Evolutionary conservation across 257 asterid species (phyloP), one percentile per base, ranked within the genome.

Genomic region (Agastache rugosa): DNA sequence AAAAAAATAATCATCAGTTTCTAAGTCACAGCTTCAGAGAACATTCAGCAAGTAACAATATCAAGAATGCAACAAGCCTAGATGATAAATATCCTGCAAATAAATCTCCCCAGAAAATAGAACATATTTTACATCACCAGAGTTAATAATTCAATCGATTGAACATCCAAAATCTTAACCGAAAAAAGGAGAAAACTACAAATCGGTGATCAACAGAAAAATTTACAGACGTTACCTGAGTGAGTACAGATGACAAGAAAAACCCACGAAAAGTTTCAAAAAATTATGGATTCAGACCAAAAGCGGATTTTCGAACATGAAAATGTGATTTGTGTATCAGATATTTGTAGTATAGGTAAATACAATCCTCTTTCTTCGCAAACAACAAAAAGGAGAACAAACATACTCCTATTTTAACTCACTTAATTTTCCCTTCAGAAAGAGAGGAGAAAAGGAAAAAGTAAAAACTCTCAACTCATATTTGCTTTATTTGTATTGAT

Each of bases 121-220:
- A 31, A 4, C 5, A 4, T 5, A 5, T 31, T 5, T 31, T 31
- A 31, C 37, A 31, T 31, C 37, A 7, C 37, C 37, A 31, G 7
- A 31, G 62, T 15, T 25, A 68, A 62, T 8, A 59, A 55, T 15
- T 69, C 67, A 53, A 64, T 50, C 42, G 62, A 41, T 55, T 55
- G 22, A 59, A 61, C 62, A 63, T 47, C 70, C 64, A 37, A 29
- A 79, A 64, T 45, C 37, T 14, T 67, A 75, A 20, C 8, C 35
- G 69, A 12, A 48, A 48, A 34, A n/a, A 15, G 9, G 5, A 16
- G 47, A 63, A 56, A 1, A 47, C 23, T 14, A 42, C 3, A 66
- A 39, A 4, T 25, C 34, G 19, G 63, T 34, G 51, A 63, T 8
- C 17, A 25, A 19, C 47, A 2, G 22, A 19, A 29, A 50, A 50